phyloP scores from a whole-genome alignment of 768 basidiomycete genomes.

The Rhodotorula kratochvilovae region DNA sequence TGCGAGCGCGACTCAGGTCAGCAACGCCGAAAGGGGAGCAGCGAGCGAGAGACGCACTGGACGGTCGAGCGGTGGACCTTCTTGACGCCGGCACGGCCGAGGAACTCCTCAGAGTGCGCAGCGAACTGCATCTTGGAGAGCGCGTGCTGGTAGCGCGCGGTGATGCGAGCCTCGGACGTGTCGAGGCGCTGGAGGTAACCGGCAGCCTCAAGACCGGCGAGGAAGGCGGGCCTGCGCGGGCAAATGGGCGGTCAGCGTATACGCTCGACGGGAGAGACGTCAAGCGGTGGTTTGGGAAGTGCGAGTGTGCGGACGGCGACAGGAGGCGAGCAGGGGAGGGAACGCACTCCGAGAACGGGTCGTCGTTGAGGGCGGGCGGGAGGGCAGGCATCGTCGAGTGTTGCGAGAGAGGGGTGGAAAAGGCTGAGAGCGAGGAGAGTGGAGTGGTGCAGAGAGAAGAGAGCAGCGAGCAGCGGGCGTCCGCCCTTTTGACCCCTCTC shows the following conservation, averaged over 20 bases:
- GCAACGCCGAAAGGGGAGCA: neutral
- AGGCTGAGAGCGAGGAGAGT: too few species aligned
- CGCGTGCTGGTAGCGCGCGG: constrained; percentile 36
- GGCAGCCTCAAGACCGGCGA: constrained; percentile 34
- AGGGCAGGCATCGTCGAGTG: too few species aligned
- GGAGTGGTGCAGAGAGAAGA: neutral
- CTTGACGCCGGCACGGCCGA: constrained; percentile 25
- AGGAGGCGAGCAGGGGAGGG: neutral
- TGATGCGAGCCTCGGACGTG: constrained; percentile 31
- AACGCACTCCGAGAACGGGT: constrained; percentile 23
- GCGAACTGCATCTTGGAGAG: constrained; percentile 35
- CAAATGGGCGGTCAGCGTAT: neutral
- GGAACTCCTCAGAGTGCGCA: constrained; percentile 34
- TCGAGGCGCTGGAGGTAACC: constrained; percentile 38
- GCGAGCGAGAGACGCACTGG: constrained; percentile 4
- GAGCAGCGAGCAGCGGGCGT: neutral
- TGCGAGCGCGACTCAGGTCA: neutral
- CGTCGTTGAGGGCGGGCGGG: constrained; percentile 5
- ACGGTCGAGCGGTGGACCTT: constrained; percentile 37
- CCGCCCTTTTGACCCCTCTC: too few species aligned
- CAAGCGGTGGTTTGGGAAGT: too few species aligned
- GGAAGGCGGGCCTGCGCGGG: constrained; percentile 24
- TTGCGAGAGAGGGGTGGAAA: neutral
- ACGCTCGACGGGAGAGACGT: neutral
- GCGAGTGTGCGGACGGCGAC: too few species aligned